Percentiles rank a stretch among this genome's conserved stretches.
Evolutionary conservation across 2,329 filamentous ascomycete species (phyloP).

Genomic region (Penicillium hordei): DNA sequence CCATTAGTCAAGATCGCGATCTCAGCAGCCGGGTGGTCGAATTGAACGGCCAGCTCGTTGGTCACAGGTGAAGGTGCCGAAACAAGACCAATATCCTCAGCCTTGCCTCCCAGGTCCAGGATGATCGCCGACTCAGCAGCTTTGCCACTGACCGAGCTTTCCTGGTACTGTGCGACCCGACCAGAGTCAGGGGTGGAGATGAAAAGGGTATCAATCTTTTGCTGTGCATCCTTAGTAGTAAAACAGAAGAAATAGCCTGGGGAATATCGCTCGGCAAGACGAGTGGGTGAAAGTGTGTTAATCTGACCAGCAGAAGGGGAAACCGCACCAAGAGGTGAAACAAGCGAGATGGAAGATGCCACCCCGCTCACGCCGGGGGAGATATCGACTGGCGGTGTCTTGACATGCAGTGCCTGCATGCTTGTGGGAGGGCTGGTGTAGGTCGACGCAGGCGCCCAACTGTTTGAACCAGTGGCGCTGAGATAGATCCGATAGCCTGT

Average conservation of each 20-base stretch:
- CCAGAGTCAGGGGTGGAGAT: constrained; percentile 85
- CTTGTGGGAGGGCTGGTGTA: constrained; percentile 74
- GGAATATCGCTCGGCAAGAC: constrained; percentile 59
- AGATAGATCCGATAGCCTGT: constrained; percentile 91
- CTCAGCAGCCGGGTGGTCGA: constrained; percentile 77
- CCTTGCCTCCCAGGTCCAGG: constrained; percentile 70
- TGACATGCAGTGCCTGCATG: constrained; percentile 97
- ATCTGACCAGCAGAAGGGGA: constrained; percentile 44
- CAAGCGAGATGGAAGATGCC: constrained; percentile 20
- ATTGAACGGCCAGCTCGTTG: constrained; percentile 95
- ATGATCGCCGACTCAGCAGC: constrained; percentile 80
- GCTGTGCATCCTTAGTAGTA: constrained; percentile 61
- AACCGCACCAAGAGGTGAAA: constrained; percentile 28
- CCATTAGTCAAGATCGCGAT: constrained; percentile 89
- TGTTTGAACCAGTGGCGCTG: constrained; percentile 76
- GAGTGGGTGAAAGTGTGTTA: constrained; percentile 43
- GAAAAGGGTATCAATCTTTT: constrained; percentile 69
- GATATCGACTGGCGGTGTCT: constrained; percentile 70
- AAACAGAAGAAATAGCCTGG: constrained; percentile 93
- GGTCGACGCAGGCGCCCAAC: constrained; percentile 54
- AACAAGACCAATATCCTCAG: constrained; percentile 76
- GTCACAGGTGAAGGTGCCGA: constrained; percentile 66
- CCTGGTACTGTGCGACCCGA: constrained; percentile 63
- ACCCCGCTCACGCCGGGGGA: constrained; percentile 16
- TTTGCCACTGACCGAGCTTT: constrained; percentile 55